Evolutionary conservation across 495 filamentous ascomycete genomes (phyloP).

Genomic region (Parathielavia appendiculata): DNA sequence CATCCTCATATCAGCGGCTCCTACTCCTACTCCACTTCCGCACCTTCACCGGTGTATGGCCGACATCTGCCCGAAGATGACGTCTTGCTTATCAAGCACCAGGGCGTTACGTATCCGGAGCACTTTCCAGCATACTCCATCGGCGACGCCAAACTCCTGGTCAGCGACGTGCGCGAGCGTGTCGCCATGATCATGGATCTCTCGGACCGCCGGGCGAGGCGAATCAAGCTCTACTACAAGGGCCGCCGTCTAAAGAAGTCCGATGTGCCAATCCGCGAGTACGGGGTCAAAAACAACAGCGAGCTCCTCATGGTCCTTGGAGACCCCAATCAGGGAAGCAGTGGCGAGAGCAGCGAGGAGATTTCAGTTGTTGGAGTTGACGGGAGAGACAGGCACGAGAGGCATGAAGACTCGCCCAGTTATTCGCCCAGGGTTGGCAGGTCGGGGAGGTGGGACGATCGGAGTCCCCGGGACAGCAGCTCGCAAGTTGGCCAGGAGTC

Average conservation of each 20-base stretch:
- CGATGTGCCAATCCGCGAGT: conserved; percentile 58
- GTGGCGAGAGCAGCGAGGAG: conserved; percentile 50
- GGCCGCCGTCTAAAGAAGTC: conserved; percentile 69
- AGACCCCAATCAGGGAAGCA: conserved; percentile 43
- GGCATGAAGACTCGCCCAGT: conserved; percentile 23
- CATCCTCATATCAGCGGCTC: conserved; percentile 31
- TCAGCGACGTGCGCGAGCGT: conserved; percentile 60
- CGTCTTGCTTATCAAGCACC: conserved; percentile 68
- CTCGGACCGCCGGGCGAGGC: conserved; percentile 46
- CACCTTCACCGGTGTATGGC: conserved; percentile 24
- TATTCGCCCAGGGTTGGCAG: conserved; percentile 24
- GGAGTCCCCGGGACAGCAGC: conserved; percentile 36
- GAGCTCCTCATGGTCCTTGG: conserved; percentile 59
- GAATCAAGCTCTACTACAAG: conserved; percentile 76
- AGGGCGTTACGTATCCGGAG: conserved; percentile 63
- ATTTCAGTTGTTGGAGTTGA: conserved; percentile 34
- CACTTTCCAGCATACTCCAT: conserved; percentile 81
- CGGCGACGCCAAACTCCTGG: conserved; percentile 64
- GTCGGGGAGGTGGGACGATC: conserved; percentile 25
- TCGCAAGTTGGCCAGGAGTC: conserved; percentile 33
- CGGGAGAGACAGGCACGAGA: conserved; percentile 14
- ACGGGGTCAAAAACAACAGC: conserved; percentile 73
- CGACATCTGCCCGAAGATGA: conserved; percentile 57
- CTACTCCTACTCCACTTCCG: conserved; percentile 25
- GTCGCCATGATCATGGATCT: conserved; percentile 60